A percentile compares a stretch with the other conserved stretches of the same genome.
Conservation (phyloP, 768 basidiomycete species). For the Phanerodontia chrysosporium region DNA sequence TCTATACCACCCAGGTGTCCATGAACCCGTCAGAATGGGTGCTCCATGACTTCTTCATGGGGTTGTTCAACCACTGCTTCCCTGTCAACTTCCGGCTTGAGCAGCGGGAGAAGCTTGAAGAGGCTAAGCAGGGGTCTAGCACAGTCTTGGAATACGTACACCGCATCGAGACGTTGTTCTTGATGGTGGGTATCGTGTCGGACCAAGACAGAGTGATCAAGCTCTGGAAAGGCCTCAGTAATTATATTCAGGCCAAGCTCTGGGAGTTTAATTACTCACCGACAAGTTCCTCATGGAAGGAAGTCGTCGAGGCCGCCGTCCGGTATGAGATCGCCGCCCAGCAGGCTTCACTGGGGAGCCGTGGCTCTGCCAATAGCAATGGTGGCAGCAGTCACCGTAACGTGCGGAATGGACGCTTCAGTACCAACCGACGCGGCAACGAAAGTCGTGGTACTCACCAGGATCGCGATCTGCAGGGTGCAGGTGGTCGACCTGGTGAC, state of each 20-base stretch:
- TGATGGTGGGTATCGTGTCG: constrained; percentile 28
- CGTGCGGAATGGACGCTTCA: too few species aligned
- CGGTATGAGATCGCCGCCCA: constrained; percentile 27
- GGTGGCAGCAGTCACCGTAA: too few species aligned
- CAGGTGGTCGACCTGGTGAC: too few species aligned
- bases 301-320: constrained; percentile 27
- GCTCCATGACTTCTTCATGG: constrained; percentile 11
- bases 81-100: constrained; percentile 19
- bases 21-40: constrained; percentile 12
- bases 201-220: constrained; percentile 27
- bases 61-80: constrained; percentile 20
- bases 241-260: constrained; percentile 24
- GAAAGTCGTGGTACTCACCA: too few species aligned
- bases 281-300: constrained; percentile 21
- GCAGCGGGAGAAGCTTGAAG: constrained; percentile 23
- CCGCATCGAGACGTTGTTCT: constrained; percentile 30
- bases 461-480: too few species aligned
- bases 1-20: constrained; percentile 22
- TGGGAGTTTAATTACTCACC: constrained; percentile 28
- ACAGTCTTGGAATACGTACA: constrained; percentile 30
- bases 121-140: constrained; percentile 21
- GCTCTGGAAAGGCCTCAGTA: constrained; percentile 32
- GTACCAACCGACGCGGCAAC: too few species aligned
- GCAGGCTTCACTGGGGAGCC: too few species aligned
- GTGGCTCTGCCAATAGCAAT: too few species aligned